Evolutionary conservation across 129 eudicot genomes (phyloP).

Genomic region (Chrysanthemum lavandulifolium): DNA sequence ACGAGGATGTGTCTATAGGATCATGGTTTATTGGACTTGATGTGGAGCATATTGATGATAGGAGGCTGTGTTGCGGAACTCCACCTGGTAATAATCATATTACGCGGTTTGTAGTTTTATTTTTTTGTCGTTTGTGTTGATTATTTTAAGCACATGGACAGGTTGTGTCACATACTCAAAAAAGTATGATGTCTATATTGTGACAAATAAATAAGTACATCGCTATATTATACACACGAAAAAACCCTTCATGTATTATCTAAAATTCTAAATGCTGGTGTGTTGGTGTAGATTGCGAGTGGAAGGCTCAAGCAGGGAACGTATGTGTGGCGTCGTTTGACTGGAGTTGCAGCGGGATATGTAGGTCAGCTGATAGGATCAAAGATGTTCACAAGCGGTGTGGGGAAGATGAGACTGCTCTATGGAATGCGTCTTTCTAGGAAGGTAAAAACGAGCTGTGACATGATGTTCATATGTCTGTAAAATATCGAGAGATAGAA

Average conservation of each 20-base stretch:
- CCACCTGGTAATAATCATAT: slow-evolving; percentile 66
- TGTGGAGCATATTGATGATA: slow-evolving; percentile 78
- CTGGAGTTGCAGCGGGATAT: slow-evolving; percentile 93
- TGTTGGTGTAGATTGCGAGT: slow-evolving; percentile 69
- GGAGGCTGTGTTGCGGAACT: slow-evolving; percentile 87
- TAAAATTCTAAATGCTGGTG: slow-evolving; percentile 14
- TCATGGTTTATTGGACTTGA: slow-evolving; percentile 91
- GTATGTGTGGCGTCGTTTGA: slow-evolving; percentile 88
- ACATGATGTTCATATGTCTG: slow-evolving; percentile 19
- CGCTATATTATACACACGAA: too few relatives aligned
- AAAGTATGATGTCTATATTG: too few relatives aligned
- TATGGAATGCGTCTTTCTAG: slow-evolving; percentile 66
- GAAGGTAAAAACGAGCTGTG: neutral
- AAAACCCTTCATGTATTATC: neutral
- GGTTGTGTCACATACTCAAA: too few relatives aligned
- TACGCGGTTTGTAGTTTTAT: too few relatives aligned
- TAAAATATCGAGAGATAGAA: slow-evolving; percentile 17
- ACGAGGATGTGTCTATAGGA: slow-evolving; percentile 86
- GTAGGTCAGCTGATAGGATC: slow-evolving; percentile 79
- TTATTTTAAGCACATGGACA: too few relatives aligned
- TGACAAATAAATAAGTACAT: too few relatives aligned
- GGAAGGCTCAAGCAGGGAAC: slow-evolving; percentile 97
- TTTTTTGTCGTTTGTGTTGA: too few relatives aligned
- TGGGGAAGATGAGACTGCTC: slow-evolving; percentile 69
- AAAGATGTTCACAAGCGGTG: slow-evolving; percentile 83